A percentile compares a stretch with the other conserved stretches of the same genome.
Evolutionary conservation across 2,329 filamentous ascomycete genomes (phyloP).

Genomic region (Gaeumannomyces tritici): DNA sequence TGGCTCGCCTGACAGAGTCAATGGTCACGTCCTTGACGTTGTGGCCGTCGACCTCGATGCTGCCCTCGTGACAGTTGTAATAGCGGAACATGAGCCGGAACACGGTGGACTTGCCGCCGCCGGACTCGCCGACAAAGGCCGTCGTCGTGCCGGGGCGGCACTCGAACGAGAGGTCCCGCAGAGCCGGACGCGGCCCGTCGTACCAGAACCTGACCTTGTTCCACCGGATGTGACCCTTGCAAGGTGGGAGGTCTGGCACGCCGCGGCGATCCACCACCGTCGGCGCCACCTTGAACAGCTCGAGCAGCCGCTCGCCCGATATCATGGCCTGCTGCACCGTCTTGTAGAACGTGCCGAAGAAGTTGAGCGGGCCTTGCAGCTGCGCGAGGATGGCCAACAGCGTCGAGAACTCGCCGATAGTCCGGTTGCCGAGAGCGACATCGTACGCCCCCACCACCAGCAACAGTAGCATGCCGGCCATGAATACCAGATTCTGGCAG

Average conservation of each 20-base stretch:
- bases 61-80: conserved; percentile 75
- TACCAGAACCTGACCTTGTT: conserved; percentile 88
- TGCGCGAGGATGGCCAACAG: conserved; percentile 72
- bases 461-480: conserved; percentile 61
- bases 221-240: conserved; percentile 76
- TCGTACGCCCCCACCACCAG: conserved; percentile 70
- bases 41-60: conserved; percentile 74
- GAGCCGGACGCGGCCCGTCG: conserved; percentile 72
- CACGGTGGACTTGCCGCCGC: conserved; percentile 92
- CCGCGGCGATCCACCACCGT: conserved; percentile 73
- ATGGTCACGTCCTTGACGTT: conserved; percentile 84
- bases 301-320: conserved; percentile 87
- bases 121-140: conserved; percentile 91
- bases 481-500: conserved; percentile 71
- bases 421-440: conserved; percentile 55
- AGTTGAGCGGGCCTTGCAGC: conserved; percentile 72
- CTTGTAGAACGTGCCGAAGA: conserved; percentile 90
- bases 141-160: conserved; percentile 88
- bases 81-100: conserved; percentile 95
- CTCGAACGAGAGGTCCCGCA: conserved; percentile 76
- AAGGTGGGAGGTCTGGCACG: conserved; percentile 53
- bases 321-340: conserved; percentile 97
- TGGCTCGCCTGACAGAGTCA: conserved; percentile 81
- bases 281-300: conserved; percentile 92
- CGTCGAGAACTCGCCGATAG: conserved; percentile 62